Conservation (phyloP, 2,329 filamentous ascomycete species). For the Epichloe hybrida region DNA sequence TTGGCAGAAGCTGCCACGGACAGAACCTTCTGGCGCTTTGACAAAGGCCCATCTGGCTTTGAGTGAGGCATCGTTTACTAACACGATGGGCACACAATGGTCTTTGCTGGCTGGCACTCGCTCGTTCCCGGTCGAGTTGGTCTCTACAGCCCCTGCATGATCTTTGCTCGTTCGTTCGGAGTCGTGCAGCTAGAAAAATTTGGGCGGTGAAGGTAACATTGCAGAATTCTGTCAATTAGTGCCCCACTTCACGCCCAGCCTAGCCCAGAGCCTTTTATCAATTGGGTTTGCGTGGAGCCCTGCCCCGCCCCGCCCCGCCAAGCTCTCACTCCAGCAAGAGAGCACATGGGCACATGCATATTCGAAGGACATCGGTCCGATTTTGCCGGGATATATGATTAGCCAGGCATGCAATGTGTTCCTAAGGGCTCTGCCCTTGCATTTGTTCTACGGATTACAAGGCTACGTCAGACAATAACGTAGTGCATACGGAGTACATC, state of each 20-base stretch:
- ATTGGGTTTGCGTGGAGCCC: background rate
- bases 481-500: too few species aligned
- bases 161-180: background rate
- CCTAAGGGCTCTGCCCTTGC: too few species aligned
- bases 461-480: background rate
- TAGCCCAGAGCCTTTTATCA: background rate
- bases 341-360: conserved; percentile 1
- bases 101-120: background rate
- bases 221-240: conserved; percentile 9
- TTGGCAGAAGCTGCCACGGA: conserved; percentile 24
- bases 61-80: conserved; percentile 39
- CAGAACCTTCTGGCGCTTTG: conserved; percentile 64
- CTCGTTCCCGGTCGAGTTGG: background rate
- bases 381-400: too few species aligned
- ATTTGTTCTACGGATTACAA: background rate
- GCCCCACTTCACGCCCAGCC: conserved; percentile 3
- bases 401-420: too few species aligned
- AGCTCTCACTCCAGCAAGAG: background rate
- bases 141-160: background rate
- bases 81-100: background rate
- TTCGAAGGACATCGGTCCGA: too few species aligned
- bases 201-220: conserved; percentile 13
- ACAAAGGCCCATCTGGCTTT: conserved; percentile 45
- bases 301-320: background rate
- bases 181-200: conserved; percentile 10